These are phyloP conservation scores for Pythium vanterpoolii DNA, from an alignment of 352 stramenopile species.

Conservation along the genomic window DNA sequence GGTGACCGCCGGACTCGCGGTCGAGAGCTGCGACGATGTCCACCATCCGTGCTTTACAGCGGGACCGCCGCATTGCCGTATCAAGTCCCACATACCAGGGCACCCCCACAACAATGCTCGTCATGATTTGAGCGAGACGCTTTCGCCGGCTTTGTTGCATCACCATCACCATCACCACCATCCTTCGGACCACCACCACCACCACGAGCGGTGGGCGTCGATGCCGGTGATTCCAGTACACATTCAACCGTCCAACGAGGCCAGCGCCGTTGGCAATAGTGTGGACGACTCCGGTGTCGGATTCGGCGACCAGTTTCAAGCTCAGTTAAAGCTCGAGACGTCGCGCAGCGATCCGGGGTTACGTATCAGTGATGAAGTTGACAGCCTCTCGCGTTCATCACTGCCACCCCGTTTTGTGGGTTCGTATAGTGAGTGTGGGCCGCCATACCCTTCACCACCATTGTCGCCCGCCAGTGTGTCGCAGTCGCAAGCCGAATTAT, in stretches of 20 bases:
- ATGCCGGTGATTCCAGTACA: slow-evolving; percentile 22
- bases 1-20: slow-evolving; percentile 63
- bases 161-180: slow-evolving; percentile 27
- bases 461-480: not conserved
- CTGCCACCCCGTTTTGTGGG: slow-evolving; percentile 13
- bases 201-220: slow-evolving; percentile 25
- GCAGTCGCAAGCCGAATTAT: slow-evolving; percentile 35
- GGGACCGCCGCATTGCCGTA: slow-evolving; percentile 11
- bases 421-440: slow-evolving; percentile 41
- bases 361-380: not conserved
- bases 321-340: slow-evolving; percentile 14
- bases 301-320: slow-evolving; percentile 1
- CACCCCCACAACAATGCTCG: slow-evolving; percentile 25
- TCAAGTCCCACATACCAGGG: slow-evolving; percentile 4
- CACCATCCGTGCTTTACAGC: slow-evolving; percentile 14
- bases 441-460: slow-evolving; percentile 7
- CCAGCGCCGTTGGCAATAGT: not conserved
- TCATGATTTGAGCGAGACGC: slow-evolving; percentile 8
- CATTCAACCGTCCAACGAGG: not conserved
- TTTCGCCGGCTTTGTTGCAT: not conserved
- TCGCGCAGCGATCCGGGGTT: slow-evolving; percentile 21
- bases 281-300: not conserved
- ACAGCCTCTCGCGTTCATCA: not conserved
- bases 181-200: slow-evolving; percentile 13
- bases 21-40: slow-evolving; percentile 30